Percentiles rank a stretch among this genome's conserved stretches.
Evolutionary conservation across 1,139 yeast genomes (phyloP).

Genomic region (Suhomyces atakaporum): DNA sequence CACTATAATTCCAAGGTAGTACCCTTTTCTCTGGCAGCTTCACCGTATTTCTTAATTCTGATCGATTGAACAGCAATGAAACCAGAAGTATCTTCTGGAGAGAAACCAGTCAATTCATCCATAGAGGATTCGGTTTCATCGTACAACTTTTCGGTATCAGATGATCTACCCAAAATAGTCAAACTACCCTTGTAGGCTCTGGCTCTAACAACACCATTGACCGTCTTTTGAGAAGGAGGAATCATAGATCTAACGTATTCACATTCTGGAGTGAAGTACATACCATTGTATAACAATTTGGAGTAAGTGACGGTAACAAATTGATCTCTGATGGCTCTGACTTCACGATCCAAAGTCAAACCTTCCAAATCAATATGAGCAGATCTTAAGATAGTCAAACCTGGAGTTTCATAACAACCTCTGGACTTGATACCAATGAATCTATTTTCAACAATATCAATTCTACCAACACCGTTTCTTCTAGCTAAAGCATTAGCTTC

Average conservation of each 20-base stretch:
- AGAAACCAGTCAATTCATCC: slow-evolving; percentile 98
- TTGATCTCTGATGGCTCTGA: slow-evolving; percentile 92
- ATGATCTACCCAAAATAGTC: slow-evolving; percentile 86
- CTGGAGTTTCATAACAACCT: slow-evolving; percentile 99
- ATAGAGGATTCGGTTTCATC: slow-evolving; percentile 98
- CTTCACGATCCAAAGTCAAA: slow-evolving; percentile 94
- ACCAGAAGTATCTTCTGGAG: slow-evolving; percentile 95
- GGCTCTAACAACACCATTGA: slow-evolving; percentile 94
- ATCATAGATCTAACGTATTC: slow-evolving; percentile 94
- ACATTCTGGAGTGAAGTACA: slow-evolving; percentile 97
- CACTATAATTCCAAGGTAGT: slow-evolving; percentile 34
- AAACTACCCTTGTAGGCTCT: slow-evolving; percentile 90
- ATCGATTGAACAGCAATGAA: slow-evolving; percentile 97
- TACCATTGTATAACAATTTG: slow-evolving; percentile 90
- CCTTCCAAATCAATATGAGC: slow-evolving; percentile 98
- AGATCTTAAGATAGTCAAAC: slow-evolving; percentile 87
- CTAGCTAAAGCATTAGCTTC: slow-evolving; percentile 95
- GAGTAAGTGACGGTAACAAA: slow-evolving; percentile 94
- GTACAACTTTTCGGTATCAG: slow-evolving; percentile 91
- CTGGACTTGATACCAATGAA: slow-evolving; percentile 98
- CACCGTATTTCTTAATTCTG: slow-evolving; percentile 97
- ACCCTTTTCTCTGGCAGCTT: slow-evolving; percentile 83
- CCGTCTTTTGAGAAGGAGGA: slow-evolving; percentile 89
- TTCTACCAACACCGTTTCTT: slow-evolving; percentile 99
- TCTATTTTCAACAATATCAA: slow-evolving; percentile 98